Conservation (phyloP, 768 basidiomycete genomes). For the Candolleomyces eurysporus region DNA sequence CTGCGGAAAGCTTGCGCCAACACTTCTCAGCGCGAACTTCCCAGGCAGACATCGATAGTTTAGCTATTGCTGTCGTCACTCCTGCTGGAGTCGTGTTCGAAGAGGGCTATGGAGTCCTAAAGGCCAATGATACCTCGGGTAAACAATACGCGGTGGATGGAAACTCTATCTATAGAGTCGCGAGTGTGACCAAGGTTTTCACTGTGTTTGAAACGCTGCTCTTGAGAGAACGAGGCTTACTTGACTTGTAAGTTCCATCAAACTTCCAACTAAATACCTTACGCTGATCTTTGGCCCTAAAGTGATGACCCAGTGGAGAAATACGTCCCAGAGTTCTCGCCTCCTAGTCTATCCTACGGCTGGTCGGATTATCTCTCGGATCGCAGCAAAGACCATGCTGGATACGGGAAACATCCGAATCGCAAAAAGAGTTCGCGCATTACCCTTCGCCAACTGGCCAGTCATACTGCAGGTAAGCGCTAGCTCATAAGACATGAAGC, state of each 20-base stretch:
- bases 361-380: constrained; percentile 31
- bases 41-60: constrained; percentile 40
- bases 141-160: constrained; percentile 23
- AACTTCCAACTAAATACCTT: too few relatives aligned
- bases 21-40: constrained; percentile 26
- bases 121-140: constrained; percentile 25
- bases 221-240: constrained; percentile 41
- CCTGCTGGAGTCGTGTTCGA: constrained; percentile 45
- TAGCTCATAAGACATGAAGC: constrained; percentile 7
- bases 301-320: constrained; percentile 53
- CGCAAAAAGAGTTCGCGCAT: constrained; percentile 21
- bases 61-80: constrained; percentile 50
- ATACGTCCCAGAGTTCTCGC: constrained; percentile 37
- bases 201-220: constrained; percentile 47
- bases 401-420: not conserved
- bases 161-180: constrained; percentile 50
- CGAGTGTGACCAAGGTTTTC: constrained; percentile 53
- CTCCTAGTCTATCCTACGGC: constrained; percentile 25
- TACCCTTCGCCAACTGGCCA: constrained; percentile 40
- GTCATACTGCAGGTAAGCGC: constrained; percentile 36
- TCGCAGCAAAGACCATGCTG: not conserved
- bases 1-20: constrained; percentile 21
- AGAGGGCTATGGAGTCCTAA: constrained; percentile 38
- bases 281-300: not conserved
- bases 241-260: constrained; percentile 23